Base-by-base conservation (phyloP, 2,329 filamentous ascomycete species). In the Lizonia empirigonia region DNA sequence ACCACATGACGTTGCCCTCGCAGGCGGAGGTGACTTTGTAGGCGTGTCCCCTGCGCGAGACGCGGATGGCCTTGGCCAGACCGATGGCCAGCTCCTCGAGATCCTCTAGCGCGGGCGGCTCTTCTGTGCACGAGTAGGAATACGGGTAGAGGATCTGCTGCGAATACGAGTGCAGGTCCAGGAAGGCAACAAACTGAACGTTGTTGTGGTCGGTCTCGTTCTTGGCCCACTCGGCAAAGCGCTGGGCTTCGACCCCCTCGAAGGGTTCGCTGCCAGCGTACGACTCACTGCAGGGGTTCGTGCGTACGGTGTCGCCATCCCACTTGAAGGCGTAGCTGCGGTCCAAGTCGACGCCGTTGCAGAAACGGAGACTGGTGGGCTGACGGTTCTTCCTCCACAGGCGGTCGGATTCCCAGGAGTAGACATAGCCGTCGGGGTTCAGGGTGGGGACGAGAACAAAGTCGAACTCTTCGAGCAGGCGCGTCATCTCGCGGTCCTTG, bases 371-470 rank as follows among this genome's bases (percentile, higher is more conserved):
- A 51, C 81, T 86, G 0, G 92, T 97, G 41, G 86, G 82, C 69
- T 97, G 93, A 39, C 91, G 82, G 50, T 94, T 96, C 76, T 97
- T 99, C 66, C 93, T 88, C 93, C 93, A 99, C 0, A 99, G 79
- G 7, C 94, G 86, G 71, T 99, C 93, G 1, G 85, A 85, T 53
- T 92, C 85, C 93, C 93, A 97, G 0, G 90, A 91, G 73, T 96
- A 97, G 58, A 91, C 87, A 68, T 97, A 95, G 23, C 94, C 94
- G 71, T 99, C 94, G 0, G 93, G 91, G 69, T 99, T 99, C 50
- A 94, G 75, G 0, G 90, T 90, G 0, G 94, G 94, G 19, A 97
- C 82, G 62, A 97, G 88, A 35, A 97, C 80, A 62, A 95, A 86
- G 72, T 97, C 92, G 66, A 93, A 96, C 46, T 88, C 81, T 56